phyloP scores from a whole-genome alignment of 345 rosid species.

The Linum usitatissimum region DNA sequence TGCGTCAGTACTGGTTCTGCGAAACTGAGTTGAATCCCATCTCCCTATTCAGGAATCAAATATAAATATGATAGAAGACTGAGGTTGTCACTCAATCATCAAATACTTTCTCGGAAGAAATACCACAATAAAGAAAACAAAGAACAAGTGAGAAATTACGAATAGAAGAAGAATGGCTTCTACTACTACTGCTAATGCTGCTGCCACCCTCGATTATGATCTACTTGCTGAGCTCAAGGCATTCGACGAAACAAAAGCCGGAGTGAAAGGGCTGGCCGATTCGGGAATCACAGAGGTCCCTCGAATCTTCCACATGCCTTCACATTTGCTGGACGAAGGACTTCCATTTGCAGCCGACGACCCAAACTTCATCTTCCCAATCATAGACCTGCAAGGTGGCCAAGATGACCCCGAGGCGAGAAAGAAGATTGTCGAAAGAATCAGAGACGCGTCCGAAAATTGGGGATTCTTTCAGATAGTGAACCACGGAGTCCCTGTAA shows the following conservation, averaged over 20 bases:
- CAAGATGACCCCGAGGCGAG: not conserved
- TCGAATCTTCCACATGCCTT: not conserved
- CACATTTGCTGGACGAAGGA: not conserved
- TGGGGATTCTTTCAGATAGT: constrained; percentile 1
- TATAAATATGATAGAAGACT: too few species aligned
- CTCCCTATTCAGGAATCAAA: too few species aligned
- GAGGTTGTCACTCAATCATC: too few species aligned
- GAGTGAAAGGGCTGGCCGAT: not conserved
- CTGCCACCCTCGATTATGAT: too few species aligned
- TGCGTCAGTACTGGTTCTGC: too few species aligned
- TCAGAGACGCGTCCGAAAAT: not conserved
- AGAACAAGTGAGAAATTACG: too few species aligned
- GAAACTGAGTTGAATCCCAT: too few species aligned
- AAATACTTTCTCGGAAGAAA: too few species aligned
- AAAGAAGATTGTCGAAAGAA: too few species aligned
- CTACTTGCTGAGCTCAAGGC: not conserved
- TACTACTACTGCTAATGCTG: too few species aligned
- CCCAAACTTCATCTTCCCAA: not conserved
- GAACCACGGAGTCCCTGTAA: not conserved
- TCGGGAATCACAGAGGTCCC: not conserved
- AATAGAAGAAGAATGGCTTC: too few species aligned
- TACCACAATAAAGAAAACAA: too few species aligned
- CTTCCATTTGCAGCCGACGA: not conserved
- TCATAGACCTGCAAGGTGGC: not conserved
- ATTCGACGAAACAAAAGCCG: not conserved